Conservation (phyloP, 2,329 filamentous ascomycete genomes). For the Pyrenochaeta sp. region DNA sequence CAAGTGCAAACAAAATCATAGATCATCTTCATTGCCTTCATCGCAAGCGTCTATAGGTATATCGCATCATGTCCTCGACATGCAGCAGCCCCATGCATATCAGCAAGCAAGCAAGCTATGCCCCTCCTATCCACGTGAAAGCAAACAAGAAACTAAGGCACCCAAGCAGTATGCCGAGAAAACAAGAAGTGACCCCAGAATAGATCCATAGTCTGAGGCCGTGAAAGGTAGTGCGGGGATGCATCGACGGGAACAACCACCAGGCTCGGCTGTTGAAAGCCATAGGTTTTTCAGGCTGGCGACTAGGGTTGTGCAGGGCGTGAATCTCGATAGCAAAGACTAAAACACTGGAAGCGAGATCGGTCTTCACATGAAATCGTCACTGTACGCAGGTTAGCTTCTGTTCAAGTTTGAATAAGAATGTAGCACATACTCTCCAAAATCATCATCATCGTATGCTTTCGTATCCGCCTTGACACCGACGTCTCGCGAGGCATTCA, state of each 20-base stretch:
- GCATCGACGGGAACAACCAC: background rate
- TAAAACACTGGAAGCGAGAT: too few relatives aligned
- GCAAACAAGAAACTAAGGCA: background rate
- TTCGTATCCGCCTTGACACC: constrained; percentile 70
- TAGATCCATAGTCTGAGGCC: too few relatives aligned
- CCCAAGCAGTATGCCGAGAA: background rate
- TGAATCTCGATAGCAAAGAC: background rate
- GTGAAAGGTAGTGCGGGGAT: background rate
- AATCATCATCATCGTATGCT: constrained; percentile 82
- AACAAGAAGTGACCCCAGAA: too few relatives aligned
- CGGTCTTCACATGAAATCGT: constrained; percentile 49
- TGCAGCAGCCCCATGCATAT: background rate
- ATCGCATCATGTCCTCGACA: background rate
- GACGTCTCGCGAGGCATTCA: constrained; percentile 71
- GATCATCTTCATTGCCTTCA: background rate
- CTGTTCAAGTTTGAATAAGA: too few relatives aligned
- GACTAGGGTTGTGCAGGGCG: background rate
- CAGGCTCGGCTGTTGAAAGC: background rate
- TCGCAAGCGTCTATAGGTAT: constrained; percentile 2
- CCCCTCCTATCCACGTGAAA: background rate
- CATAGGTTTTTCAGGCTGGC: too few relatives aligned
- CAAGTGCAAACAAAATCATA: too few relatives aligned
- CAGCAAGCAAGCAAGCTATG: constrained; percentile 4
- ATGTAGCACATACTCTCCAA: constrained; percentile 77
- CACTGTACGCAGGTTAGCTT: constrained; percentile 38